Evolutionary conservation across 352 stramenopile species (phyloP), one percentile per base, ranked within the genome.

Genomic region (Globisporangium iwayamae): DNA sequence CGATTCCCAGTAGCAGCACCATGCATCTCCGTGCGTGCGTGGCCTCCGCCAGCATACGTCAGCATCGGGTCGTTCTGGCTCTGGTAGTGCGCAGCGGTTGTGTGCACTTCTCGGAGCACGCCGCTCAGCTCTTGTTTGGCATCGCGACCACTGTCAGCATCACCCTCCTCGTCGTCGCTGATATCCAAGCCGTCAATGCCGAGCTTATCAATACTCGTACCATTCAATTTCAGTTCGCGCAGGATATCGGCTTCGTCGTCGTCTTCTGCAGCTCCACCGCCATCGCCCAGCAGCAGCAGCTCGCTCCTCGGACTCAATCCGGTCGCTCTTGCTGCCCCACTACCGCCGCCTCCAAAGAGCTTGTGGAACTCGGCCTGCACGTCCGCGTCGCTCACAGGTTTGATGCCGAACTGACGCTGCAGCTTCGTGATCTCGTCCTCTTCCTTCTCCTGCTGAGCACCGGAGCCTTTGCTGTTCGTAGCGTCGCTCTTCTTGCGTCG

Each of bases 371-470:
- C 85, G 43, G 63, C 71, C 65, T 91, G 70, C 20, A 94, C 80
- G 51, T 94, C 81, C 47, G 76, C 79, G 60, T 92, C 83, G 22
- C 63, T 83, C 54, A 91, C 72, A 36, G 79, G 71, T 38, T 78
- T 82, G 68, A 94, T 92, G 5, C 85, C 83, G 59, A 94, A 90
- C 73, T 92, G 78, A 16, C 79, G 75, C 72, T 93, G 83, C 43
- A 93, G 73, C 69, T 81, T 79, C 3, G 45, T 60, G 25, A 93
- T 61, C 28, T 93, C 79, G 43, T 88, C 74, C 6, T 66, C 65
- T 13, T 25, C 70, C 3, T 70, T 67, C 18, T 48, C 16, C 22
- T 34, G 11, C 14, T n/a, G 14, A 20, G 4, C 32, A 36, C 32
- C 32, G 32, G 32, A 36, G 63, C 56, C 45, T 56, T 59, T 39